Base-by-base conservation (phyloP, 768 basidiomycete species). In the Coprinopsis strossmayeri region DNA sequence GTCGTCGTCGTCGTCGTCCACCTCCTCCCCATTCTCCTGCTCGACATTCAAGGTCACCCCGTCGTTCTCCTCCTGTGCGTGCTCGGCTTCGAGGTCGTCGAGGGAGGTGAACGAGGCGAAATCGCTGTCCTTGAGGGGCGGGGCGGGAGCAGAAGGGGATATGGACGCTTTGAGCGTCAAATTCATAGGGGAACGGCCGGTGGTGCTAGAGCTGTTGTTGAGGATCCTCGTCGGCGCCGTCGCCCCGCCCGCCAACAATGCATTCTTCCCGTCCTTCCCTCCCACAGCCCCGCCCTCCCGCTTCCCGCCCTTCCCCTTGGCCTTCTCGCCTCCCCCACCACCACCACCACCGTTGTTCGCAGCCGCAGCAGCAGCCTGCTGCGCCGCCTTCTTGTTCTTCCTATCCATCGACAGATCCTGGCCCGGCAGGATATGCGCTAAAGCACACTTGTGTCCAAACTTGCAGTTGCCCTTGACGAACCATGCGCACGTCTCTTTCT, bases 301-400 rank as follows among this genome's bases (percentile, higher is more conserved):
- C 61, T 68, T 71, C 18, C 57, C 54, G 44, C 63, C 71, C 2
- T 61, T 62, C 10, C 59, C 67, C 35, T 32, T 32, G 30, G 30
- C 7, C 37, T 67, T 71, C 32, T 49, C 69, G 59, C 46, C 66
- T 53, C 41, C 69, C 59, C 38, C 68, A 54, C 15, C 60, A 48
- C 26, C 58, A 11, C 53, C 61, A 17, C 70, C 63, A 12, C 62
- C 69, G 4, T 71, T 69, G 2, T 68, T 67, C 34, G 72, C 68
- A 2, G 70, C 69, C 21, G 71, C 74, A 0, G 78, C 77, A 2
- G 83, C 81, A 25, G 77, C 62, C 50, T 55, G 54, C 58, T 91
- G 89, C 0, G 90, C 90, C 12, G 87, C 83, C 62, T 91, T 91
- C 72, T 97, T 97, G 72, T 98, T 97, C 77, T 96, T 95, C 57